phyloP scores from a whole-genome alignment of 192 early-diverging fungal species.

The Martensiomyces pterosporus region DNA sequence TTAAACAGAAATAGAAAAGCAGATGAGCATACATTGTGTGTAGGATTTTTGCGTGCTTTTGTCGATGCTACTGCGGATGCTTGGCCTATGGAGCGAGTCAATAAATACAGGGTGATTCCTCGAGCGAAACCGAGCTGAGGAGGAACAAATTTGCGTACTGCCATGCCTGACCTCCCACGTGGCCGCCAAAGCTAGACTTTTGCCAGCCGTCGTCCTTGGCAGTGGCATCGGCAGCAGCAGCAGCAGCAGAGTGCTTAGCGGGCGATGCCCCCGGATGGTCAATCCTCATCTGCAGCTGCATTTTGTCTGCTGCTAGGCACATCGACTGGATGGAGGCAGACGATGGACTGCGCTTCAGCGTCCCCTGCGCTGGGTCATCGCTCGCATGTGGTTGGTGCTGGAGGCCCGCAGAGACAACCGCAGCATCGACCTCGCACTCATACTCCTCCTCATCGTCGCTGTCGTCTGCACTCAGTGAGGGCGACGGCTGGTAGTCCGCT shows the following conservation, averaged over 20 bases:
- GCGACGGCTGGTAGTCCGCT: not conserved
- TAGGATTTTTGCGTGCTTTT: too few species aligned
- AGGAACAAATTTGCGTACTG: conserved; percentile 11
- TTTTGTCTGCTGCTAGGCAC: not conserved
- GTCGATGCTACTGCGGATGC: too few species aligned
- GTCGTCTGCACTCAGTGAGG: not conserved
- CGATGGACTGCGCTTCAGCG: conserved; percentile 25
- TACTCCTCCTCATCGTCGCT: conserved; percentile 7
- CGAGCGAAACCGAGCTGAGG: not conserved
- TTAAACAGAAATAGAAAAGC: too few species aligned
- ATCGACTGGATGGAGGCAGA: conserved; percentile 15
- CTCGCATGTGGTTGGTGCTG: not conserved
- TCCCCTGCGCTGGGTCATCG: not conserved
- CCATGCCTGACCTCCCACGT: conserved; percentile 4
- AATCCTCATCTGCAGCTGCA: not conserved
- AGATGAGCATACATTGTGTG: too few species aligned
- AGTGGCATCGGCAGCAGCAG: not conserved
- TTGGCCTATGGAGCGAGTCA: conserved; percentile 2
- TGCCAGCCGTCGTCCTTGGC: conserved; percentile 1
- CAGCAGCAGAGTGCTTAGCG: not conserved
- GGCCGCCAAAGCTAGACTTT: not conserved
- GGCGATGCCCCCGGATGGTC: not conserved
- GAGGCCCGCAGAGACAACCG: not conserved
- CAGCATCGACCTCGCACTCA: conserved; percentile 1
- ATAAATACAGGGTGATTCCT: conserved; percentile 13